Evolutionary conservation across 2,329 filamentous ascomycete species (phyloP).

Genomic region (Ilyonectria destructans): DNA sequence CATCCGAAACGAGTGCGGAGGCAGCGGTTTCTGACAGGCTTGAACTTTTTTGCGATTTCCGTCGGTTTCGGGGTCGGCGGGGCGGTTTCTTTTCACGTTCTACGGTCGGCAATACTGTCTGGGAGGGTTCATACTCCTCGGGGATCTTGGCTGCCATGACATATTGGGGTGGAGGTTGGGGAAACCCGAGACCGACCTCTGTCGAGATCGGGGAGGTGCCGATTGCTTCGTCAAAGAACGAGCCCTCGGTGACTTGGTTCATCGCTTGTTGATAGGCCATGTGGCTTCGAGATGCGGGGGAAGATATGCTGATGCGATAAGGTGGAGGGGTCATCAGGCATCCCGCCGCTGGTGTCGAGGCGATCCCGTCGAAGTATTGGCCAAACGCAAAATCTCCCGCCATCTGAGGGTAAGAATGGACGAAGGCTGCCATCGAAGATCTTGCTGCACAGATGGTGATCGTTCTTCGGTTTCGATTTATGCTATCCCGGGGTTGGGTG

Average conservation of each 20-base stretch:
- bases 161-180: conserved; percentile 34
- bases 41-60: conserved; percentile 33
- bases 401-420: too few species aligned
- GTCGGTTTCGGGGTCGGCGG: conserved; percentile 30
- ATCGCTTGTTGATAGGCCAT: conserved; percentile 37
- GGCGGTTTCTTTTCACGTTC: conserved; percentile 34
- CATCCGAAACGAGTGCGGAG: conserved; percentile 1
- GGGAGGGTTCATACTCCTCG: conserved; percentile 20
- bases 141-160: conserved; percentile 19
- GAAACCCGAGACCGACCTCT: conserved; percentile 35
- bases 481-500: not conserved
- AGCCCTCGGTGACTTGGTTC: conserved; percentile 39
- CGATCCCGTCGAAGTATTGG: conserved; percentile 19
- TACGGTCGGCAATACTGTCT: conserved; percentile 28
- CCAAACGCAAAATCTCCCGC: conserved; percentile 2
- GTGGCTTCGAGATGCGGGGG: conserved; percentile 27
- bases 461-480: not conserved
- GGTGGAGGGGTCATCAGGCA: conserved; percentile 40
- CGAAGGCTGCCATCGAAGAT: too few species aligned
- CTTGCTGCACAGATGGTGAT: too few species aligned
- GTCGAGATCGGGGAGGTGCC: conserved; percentile 27
- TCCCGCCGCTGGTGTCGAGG: conserved; percentile 27
- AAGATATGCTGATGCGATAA: conserved; percentile 33
- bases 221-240: conserved; percentile 50
- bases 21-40: conserved; percentile 26